Evolutionary conservation across 2,329 filamentous ascomycete species (phyloP).

Genomic region (Fusarium citri): DNA sequence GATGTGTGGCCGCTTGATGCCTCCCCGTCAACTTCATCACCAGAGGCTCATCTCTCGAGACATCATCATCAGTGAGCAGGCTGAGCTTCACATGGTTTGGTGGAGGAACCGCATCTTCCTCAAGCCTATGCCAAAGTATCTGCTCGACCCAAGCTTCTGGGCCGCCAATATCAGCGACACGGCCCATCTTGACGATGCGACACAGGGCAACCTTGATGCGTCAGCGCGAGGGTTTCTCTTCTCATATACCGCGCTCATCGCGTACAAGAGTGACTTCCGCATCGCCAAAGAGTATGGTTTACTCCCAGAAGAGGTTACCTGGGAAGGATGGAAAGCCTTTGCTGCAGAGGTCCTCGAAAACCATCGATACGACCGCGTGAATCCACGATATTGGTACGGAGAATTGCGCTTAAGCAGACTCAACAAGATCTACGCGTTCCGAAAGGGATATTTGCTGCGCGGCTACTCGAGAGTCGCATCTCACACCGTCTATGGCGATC

Average conservation of each 20-base stretch:
- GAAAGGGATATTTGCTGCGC: slow-evolving; percentile 26
- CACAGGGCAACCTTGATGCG: slow-evolving; percentile 23
- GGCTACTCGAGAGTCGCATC: slow-evolving; percentile 36
- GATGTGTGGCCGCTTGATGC: slow-evolving; percentile 46
- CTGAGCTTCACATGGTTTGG: slow-evolving; percentile 57
- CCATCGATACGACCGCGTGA: slow-evolving; percentile 48
- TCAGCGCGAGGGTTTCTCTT: slow-evolving; percentile 55
- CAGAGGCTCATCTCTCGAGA: slow-evolving; percentile 50
- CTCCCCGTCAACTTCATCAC: slow-evolving; percentile 54
- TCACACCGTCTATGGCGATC: slow-evolving; percentile 32
- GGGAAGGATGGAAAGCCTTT: slow-evolving; percentile 53
- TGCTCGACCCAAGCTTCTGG: slow-evolving; percentile 55
- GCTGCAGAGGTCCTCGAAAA: slow-evolving; percentile 43
- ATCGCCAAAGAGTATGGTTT: slow-evolving; percentile 52
- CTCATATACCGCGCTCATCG: slow-evolving; percentile 53
- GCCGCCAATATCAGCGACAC: slow-evolving; percentile 43
- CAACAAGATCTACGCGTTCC: slow-evolving; percentile 47
- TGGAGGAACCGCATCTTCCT: slow-evolving; percentile 52
- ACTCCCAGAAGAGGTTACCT: slow-evolving; percentile 51
- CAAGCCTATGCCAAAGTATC: slow-evolving; percentile 56
- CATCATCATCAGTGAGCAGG: slow-evolving; percentile 52
- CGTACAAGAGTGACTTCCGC: slow-evolving; percentile 53
- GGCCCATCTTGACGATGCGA: slow-evolving; percentile 18
- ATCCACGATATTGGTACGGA: slow-evolving; percentile 55
- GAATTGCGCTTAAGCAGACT: slow-evolving; percentile 56